phyloP scores from a whole-genome alignment of 2,329 filamentous ascomycete species.

The Fusarium luffae region DNA sequence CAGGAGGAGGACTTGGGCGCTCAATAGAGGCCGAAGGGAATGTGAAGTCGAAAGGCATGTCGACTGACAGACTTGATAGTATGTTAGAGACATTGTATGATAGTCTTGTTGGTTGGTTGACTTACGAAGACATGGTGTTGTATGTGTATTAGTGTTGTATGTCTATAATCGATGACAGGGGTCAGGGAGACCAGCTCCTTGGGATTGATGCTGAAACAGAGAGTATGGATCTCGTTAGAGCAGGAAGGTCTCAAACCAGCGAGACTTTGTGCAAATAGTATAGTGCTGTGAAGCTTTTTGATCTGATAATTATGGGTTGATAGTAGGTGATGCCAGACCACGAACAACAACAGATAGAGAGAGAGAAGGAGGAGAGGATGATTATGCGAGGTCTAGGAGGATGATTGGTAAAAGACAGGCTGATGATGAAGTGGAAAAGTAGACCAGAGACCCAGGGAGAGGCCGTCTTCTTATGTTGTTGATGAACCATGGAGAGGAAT shows the following conservation, averaged over 20 bases:
- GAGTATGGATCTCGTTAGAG: conserved; percentile 15
- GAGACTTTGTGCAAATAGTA: conserved; percentile 7
- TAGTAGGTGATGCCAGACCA: conserved; percentile 41
- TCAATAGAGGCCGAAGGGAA: conserved; percentile 57
- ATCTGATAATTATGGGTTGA: conserved; percentile 23
- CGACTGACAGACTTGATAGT: conserved; percentile 66
- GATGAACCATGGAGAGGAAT: conserved; percentile 22
- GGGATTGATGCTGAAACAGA: conserved; percentile 22
- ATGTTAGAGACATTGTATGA: conserved; percentile 36
- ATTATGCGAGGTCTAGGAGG: conserved; percentile 17
- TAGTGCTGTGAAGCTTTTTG: conserved; percentile 35
- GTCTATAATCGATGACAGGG: conserved; percentile 34
- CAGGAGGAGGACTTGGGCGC: conserved; percentile 47
- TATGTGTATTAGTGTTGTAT: conserved; percentile 37
- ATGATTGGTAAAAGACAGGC: conserved; percentile 45
- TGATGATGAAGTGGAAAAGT: conserved; percentile 26
- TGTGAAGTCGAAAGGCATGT: conserved; percentile 70
- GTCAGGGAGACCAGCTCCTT: conserved; percentile 43
- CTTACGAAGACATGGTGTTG: conserved; percentile 52
- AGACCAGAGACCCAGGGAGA: conserved; percentile 42
- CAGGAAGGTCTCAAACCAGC: conserved; percentile 4
- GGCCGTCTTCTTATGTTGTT: conserved; percentile 46
- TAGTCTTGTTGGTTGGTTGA: conserved; percentile 9
- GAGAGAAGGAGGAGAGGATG: neutral
- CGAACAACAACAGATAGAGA: conserved; percentile 8